A percentile compares a stretch with the other conserved stretches of the same genome.
Conservation (phyloP, 495 filamentous ascomycete genomes). For the Daldinia caldariorum region DNA sequence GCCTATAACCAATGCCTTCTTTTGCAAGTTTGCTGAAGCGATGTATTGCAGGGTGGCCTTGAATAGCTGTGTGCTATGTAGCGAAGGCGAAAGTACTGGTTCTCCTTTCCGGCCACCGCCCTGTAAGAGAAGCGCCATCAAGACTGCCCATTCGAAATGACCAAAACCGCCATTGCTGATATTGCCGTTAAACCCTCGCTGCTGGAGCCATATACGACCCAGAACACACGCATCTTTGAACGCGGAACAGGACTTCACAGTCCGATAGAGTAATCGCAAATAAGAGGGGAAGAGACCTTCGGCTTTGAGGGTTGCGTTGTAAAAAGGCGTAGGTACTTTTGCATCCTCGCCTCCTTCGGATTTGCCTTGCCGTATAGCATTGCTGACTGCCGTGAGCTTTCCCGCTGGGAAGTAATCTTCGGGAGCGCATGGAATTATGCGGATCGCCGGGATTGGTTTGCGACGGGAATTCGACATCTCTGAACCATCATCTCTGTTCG, state of each 20-base stretch:
- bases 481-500: slow-evolving; percentile 20
- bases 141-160: slow-evolving; percentile 85
- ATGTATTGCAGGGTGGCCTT: slow-evolving; percentile 90
- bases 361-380: slow-evolving; percentile 69
- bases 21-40: slow-evolving; percentile 71
- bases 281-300: slow-evolving; percentile 78
- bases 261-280: slow-evolving; percentile 72
- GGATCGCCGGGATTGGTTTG: slow-evolving; percentile 66
- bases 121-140: slow-evolving; percentile 83
- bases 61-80: slow-evolving; percentile 94
- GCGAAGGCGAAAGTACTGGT: slow-evolving; percentile 75
- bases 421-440: slow-evolving; percentile 78
- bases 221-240: slow-evolving; percentile 87
- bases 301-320: slow-evolving; percentile 86
- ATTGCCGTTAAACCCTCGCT: slow-evolving; percentile 78
- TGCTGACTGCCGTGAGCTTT: slow-evolving; percentile 75
- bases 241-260: slow-evolving; percentile 70
- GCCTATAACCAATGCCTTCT: slow-evolving; percentile 68
- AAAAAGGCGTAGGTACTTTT: slow-evolving; percentile 75
- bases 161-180: slow-evolving; percentile 87
- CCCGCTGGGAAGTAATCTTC: slow-evolving; percentile 70
- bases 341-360: slow-evolving; percentile 50
- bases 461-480: slow-evolving; percentile 26
- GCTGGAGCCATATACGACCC: slow-evolving; percentile 86
- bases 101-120: slow-evolving; percentile 74